Evolutionary conservation across 805 yeast species (phyloP).

Genomic region (Saccharomycopsis schoenii): DNA sequence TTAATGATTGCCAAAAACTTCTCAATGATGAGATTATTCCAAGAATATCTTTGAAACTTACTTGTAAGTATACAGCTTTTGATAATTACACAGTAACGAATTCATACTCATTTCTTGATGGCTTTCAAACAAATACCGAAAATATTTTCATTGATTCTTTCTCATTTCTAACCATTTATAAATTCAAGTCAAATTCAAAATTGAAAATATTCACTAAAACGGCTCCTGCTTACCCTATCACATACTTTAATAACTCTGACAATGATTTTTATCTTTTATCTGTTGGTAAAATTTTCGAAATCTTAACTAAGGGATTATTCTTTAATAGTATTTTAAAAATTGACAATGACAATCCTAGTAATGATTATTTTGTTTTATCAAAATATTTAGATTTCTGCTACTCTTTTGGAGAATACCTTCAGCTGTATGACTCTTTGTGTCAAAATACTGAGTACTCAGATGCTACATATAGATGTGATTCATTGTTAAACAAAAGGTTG

Average conservation of each 20-base stretch:
- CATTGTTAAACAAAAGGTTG: neutral
- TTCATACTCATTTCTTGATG: neutral
- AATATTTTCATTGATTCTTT: neutral
- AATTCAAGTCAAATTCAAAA: neutral
- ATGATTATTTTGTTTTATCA: neutral
- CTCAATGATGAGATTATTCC: neutral
- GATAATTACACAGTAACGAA: neutral
- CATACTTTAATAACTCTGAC: neutral
- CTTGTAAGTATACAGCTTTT: neutral
- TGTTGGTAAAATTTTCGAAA: constrained; percentile 6
- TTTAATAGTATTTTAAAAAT: constrained; percentile 2
- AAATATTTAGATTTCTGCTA: neutral
- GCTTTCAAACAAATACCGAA: neutral
- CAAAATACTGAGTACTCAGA: neutral
- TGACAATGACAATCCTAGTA: neutral
- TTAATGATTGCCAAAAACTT: neutral
- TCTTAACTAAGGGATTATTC: constrained; percentile 2
- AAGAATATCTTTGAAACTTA: neutral
- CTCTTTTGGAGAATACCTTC: neutral
- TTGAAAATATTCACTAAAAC: neutral
- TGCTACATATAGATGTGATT: neutral
- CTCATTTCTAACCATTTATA: neutral
- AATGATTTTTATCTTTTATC: neutral
- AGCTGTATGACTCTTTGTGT: neutral
- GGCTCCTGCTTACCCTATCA: neutral